Evolutionary conservation across 768 basidiomycete genomes (phyloP).

Genomic region (Suillus sp.): DNA sequence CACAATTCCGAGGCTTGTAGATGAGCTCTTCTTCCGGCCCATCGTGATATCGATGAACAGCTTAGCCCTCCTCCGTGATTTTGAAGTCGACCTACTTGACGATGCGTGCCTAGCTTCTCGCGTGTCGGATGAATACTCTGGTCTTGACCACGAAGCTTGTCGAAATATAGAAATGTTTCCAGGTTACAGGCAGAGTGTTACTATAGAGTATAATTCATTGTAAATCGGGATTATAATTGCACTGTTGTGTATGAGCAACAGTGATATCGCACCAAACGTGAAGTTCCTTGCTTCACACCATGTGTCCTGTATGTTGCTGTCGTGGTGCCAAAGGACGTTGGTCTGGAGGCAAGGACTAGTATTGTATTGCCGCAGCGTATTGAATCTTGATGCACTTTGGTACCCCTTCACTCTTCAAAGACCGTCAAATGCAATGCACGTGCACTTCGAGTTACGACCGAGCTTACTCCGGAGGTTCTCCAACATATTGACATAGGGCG

Average conservation of each 20-base stretch:
- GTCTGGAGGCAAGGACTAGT: slow-evolving; percentile 40
- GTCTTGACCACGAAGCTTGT: neutral
- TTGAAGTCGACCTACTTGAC: neutral
- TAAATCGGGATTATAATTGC: slow-evolving; percentile 93
- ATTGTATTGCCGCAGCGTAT: neutral
- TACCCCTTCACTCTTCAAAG: neutral
- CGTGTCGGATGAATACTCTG: neutral
- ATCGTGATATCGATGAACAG: neutral
- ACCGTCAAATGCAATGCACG: neutral
- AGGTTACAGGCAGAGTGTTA: neutral
- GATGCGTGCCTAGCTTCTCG: neutral
- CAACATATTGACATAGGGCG: neutral
- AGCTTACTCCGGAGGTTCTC: neutral
- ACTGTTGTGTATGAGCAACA: slow-evolving; percentile 81
- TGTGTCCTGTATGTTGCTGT: slow-evolving; percentile 70
- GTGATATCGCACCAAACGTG: slow-evolving; percentile 96
- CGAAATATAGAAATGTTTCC: neutral
- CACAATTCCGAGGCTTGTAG: neutral
- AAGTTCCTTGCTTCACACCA: slow-evolving; percentile 79
- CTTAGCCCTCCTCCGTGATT: neutral
- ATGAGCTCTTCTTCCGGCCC: neutral
- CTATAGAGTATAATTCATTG: slow-evolving; percentile 60
- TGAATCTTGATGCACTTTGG: neutral
- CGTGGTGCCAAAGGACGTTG: slow-evolving; percentile 56
- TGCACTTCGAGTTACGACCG: neutral